Conservation (phyloP, 371 early-diverging fungal species). For the Circinella umbellata region DNA sequence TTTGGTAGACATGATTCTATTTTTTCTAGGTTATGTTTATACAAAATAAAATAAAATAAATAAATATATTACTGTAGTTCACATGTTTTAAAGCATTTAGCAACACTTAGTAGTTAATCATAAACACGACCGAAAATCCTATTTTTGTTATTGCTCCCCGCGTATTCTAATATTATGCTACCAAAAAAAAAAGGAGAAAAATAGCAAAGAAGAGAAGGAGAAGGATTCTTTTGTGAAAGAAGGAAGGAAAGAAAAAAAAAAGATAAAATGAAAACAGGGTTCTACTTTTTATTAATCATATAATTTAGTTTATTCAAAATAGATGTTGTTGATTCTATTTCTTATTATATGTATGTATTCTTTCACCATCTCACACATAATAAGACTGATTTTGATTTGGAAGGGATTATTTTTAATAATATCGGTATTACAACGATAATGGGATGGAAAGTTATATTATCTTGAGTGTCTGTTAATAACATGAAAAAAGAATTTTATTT, state of each 20-base stretch:
- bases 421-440: too few species aligned
- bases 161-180: neutral
- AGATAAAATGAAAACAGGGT: too few species aligned
- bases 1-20: neutral
- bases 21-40: neutral
- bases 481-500: too few species aligned
- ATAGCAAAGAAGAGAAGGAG: neutral
- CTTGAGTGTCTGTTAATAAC: too few species aligned
- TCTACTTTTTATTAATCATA: too few species aligned
- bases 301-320: too few species aligned
- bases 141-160: neutral
- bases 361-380: too few species aligned
- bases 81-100: neutral
- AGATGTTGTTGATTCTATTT: too few species aligned
- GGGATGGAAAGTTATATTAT: too few species aligned
- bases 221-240: neutral
- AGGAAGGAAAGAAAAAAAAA: neutral
- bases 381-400: too few species aligned
- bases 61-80: neutral
- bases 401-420: too few species aligned
- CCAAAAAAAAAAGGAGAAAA: neutral
- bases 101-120: neutral
- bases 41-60: neutral
- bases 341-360: too few species aligned
- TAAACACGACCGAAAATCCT: conserved; percentile 6